Percentiles rank a stretch among this genome's conserved stretches.
phyloP scores from a whole-genome alignment of 1,284 basidiomycete genomes.

The Fomitopsis schrenkii region DNA sequence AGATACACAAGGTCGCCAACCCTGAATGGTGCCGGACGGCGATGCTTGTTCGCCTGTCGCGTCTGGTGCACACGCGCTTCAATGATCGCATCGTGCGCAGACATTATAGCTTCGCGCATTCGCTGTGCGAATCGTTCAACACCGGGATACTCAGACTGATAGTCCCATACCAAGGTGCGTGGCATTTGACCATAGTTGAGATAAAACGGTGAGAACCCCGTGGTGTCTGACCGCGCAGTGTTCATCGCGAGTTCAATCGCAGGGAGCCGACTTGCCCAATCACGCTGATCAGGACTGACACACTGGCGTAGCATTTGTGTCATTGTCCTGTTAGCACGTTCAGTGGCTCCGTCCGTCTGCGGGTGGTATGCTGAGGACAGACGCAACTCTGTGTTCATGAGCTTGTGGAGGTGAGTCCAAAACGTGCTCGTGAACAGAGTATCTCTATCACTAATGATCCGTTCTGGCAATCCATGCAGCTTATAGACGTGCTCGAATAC shows the following conservation, averaged over 20 bases:
- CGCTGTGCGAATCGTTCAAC: conserved; percentile 2
- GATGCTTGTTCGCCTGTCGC: conserved; percentile 3
- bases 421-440: conserved; percentile 36
- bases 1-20: conserved; percentile 29
- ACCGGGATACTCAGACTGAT: conserved; percentile 1
- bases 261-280: conserved; percentile 33
- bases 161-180: conserved; percentile 1
- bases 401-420: conserved; percentile 33
- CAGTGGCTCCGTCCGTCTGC: conserved; percentile 36
- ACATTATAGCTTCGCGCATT: conserved; percentile 1
- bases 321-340: conserved; percentile 33
- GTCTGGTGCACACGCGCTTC: conserved; percentile 5
- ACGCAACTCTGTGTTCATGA: conserved; percentile 29
- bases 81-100: conserved; percentile 7
- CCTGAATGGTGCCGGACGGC: conserved; percentile 7
- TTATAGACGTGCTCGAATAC: conserved; percentile 33
- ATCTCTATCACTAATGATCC: conserved; percentile 39
- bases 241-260: conserved; percentile 19
- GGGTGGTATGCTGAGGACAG: conserved; percentile 43
- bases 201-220: conserved; percentile 6
- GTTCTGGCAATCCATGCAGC: conserved; percentile 34
- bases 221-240: conserved; percentile 3
- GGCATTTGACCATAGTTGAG: conserved; percentile 5
- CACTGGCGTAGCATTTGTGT: conserved; percentile 34
- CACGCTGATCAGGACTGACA: conserved; percentile 26